A percentile compares a stretch with the other conserved stretches of the same genome.
Evolutionary conservation across 2,329 filamentous ascomycete species (phyloP).

Genomic region (Colletotrichum somersetense): DNA sequence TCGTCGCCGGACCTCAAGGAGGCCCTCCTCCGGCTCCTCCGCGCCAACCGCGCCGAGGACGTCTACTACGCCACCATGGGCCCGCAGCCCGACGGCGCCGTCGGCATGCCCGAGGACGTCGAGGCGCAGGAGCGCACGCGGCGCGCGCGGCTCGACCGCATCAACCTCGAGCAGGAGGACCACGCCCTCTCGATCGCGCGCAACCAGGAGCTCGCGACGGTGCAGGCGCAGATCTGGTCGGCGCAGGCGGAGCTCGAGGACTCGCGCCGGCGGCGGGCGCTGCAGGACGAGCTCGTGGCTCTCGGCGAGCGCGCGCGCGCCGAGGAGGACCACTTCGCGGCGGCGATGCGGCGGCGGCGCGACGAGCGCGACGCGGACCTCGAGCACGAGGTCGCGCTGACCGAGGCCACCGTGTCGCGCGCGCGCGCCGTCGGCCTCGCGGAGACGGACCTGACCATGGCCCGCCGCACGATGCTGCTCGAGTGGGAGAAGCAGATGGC

Average conservation of each 20-base stretch:
- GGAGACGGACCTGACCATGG: conserved; percentile 60
- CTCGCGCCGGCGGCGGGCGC: conserved; percentile 60
- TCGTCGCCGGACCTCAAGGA: conserved; percentile 55
- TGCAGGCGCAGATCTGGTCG: conserved; percentile 64
- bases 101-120: conserved; percentile 65
- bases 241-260: conserved; percentile 65
- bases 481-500: conserved; percentile 63
- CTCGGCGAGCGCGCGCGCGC: conserved; percentile 60
- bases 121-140: conserved; percentile 64
- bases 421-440: conserved; percentile 60
- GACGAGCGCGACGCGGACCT: conserved; percentile 54
- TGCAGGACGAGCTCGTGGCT: conserved; percentile 59
- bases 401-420: conserved; percentile 59
- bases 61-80: conserved; percentile 67
- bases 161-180: conserved; percentile 62
- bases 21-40: conserved; percentile 62
- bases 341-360: conserved; percentile 52
- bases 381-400: conserved; percentile 61
- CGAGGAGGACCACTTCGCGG: conserved; percentile 59
- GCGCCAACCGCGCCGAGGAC: conserved; percentile 65
- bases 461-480: conserved; percentile 58
- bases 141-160: conserved; percentile 59
- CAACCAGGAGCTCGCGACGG: conserved; percentile 63
- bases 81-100: conserved; percentile 65
- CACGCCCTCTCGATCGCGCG: conserved; percentile 62